Evolutionary conservation across 2,329 filamentous ascomycete genomes (phyloP).

Genomic region (Talaromyces marneffei): DNA sequence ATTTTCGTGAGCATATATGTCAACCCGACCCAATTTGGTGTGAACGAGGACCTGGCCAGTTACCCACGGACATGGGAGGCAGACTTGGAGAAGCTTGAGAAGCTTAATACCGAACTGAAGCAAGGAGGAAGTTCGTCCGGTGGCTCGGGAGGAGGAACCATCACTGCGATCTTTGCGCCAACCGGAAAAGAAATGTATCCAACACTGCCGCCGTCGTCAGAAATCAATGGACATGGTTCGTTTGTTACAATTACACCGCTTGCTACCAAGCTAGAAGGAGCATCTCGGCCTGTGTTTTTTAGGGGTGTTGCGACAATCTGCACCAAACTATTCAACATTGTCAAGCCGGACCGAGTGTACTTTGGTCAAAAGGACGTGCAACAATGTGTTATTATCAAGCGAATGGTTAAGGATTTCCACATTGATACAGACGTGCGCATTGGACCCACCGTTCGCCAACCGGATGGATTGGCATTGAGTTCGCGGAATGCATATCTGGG

Average conservation of each 20-base stretch:
- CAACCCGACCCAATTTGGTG: constrained; percentile 93
- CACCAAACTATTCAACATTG: constrained; percentile 86
- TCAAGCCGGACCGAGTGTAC: constrained; percentile 71
- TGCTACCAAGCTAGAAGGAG: constrained; percentile 73
- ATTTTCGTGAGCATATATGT: constrained; percentile 92
- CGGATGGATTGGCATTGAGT: constrained; percentile 81
- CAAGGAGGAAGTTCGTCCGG: constrained; percentile 6
- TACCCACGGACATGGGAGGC: constrained; percentile 87
- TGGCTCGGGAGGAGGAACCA: constrained; percentile 47
- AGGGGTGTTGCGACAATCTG: constrained; percentile 92
- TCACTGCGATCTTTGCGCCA: constrained; percentile 82
- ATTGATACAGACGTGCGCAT: constrained; percentile 69
- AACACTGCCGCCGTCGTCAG: constrained; percentile 64
- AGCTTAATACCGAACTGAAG: constrained; percentile 65
- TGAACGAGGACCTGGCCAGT: constrained; percentile 76
- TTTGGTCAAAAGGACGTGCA: constrained; percentile 98
- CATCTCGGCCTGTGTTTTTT: constrained; percentile 87
- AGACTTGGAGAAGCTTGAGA: constrained; percentile 62
- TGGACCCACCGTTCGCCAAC: constrained; percentile 67
- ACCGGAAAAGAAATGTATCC: constrained; percentile 83
- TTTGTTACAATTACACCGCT: constrained; percentile 90
- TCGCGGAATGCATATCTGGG: constrained; percentile 93
- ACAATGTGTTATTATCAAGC: constrained; percentile 83
- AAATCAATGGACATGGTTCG: constrained; percentile 69
- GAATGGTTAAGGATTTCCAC: constrained; percentile 83